A percentile compares a stretch with the other conserved stretches of the same genome.
These are phyloP conservation scores for Iris pallida DNA, from an alignment of 116 monocot genomes.

Conservation along the genomic window DNA sequence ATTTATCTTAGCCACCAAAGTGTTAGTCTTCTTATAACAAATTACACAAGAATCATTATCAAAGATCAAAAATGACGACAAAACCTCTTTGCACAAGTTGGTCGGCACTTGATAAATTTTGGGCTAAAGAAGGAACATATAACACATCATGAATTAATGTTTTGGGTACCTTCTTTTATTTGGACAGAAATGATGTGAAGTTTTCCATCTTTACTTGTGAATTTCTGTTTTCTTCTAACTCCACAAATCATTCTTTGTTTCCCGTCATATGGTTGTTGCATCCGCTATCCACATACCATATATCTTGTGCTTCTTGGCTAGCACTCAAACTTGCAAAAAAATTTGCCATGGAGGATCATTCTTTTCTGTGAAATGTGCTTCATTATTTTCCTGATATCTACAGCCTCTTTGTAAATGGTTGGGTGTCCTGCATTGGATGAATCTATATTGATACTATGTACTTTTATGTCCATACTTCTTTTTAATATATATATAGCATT, in stretches of 20 bases:
- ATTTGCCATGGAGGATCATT: background rate
- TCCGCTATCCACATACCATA: background rate
- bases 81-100: slow-evolving; percentile 3
- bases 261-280: background rate
- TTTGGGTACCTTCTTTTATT: background rate
- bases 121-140: background rate
- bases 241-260: background rate
- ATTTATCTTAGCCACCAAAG: background rate
- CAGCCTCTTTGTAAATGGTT: background rate
- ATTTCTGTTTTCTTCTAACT: background rate
- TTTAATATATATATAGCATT: background rate
- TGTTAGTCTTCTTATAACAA: background rate
- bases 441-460: background rate
- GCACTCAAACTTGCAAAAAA: background rate
- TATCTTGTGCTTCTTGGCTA: background rate
- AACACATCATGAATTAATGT: background rate
- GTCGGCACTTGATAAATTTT: background rate
- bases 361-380: background rate
- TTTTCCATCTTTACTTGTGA: background rate
- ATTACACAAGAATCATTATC: background rate
- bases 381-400: background rate
- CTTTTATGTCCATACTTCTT: background rate
- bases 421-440: background rate
- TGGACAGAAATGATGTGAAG: no score
- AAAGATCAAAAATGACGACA: background rate